Conservation (phyloP, 345 rosid genomes). For the Eucalyptus victrix region DNA sequence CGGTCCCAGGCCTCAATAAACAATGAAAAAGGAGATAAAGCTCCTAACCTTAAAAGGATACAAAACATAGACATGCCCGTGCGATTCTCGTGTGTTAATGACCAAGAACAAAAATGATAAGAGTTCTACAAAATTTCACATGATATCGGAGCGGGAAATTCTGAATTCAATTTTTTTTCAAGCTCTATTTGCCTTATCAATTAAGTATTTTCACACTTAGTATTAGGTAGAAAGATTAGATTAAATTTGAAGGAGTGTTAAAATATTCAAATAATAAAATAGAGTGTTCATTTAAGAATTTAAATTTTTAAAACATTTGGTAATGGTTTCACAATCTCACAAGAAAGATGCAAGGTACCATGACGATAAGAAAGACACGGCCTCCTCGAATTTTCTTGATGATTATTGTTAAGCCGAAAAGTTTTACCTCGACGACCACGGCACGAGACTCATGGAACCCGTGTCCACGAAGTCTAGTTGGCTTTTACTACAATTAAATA, state of each 20-base stretch:
- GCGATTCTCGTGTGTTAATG: neutral
- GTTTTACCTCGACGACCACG: neutral
- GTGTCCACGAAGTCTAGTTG: neutral
- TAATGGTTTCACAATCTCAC: no score
- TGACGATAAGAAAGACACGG: neutral
- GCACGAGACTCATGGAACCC: neutral
- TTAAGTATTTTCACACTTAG: no score
- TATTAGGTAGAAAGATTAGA: no score
- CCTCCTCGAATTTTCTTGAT: neutral
- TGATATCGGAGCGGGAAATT: fast-evolving
- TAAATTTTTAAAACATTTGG: no score
- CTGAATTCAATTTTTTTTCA: fast-evolving
- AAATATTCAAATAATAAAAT: no score
- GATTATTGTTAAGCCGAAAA: neutral
- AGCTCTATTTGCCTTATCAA: fast-evolving
- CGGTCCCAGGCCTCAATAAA: neutral
- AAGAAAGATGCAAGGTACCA: neutral
- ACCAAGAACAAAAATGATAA: fast-evolving
- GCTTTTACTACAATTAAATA: neutral
- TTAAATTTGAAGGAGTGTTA: no score
- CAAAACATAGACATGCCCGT: neutral
- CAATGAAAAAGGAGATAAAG: neutral
- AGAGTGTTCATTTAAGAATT: no score
- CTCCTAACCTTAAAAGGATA: neutral
- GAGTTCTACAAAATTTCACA: no score